Percentiles rank a stretch among this genome's conserved stretches.
Evolutionary conservation across 306 rosid genomes (phyloP).

Genomic region (Rosa multiflora): DNA sequence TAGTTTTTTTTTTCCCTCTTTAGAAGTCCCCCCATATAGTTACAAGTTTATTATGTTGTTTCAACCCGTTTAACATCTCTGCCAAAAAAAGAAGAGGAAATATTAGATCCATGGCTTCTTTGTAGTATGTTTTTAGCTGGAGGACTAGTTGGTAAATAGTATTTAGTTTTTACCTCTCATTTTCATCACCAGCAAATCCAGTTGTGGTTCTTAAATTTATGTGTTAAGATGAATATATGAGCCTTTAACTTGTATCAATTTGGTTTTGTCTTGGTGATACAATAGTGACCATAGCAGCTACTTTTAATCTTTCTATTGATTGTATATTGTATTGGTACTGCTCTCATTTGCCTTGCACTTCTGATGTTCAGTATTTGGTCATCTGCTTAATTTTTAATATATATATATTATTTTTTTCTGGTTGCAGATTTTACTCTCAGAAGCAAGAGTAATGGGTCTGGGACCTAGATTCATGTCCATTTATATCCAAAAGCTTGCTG

Average conservation of each 20-base stretch:
- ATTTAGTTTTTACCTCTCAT: background rate
- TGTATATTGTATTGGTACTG: background rate
- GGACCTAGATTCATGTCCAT: constrained; percentile 96
- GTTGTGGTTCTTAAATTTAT: background rate
- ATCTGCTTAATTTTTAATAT: constrained; percentile 13
- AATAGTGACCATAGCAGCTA: background rate
- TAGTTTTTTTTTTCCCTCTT: too few relatives aligned
- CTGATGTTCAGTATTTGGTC: constrained; percentile 14
- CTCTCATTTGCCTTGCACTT: background rate
- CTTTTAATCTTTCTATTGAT: background rate
- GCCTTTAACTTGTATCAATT: too few relatives aligned
- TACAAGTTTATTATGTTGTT: too few relatives aligned
- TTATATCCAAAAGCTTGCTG: constrained; percentile 78
- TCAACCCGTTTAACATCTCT: too few relatives aligned
- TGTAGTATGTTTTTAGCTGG: background rate
- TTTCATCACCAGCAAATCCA: background rate
- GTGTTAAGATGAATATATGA: background rate
- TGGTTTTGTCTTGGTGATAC: background rate
- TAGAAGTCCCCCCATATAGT: too few relatives aligned
- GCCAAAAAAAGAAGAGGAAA: too few relatives aligned
- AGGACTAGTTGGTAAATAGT: background rate
- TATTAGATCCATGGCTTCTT: background rate
- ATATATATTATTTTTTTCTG: background rate
- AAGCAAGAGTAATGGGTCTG: constrained; percentile 84
- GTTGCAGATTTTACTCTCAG: constrained; percentile 67